Evolutionary conservation across 1,284 basidiomycete genomes (phyloP), one percentile per base, ranked within the genome.

Genomic region (Ustilago vetiveriae): DNA sequence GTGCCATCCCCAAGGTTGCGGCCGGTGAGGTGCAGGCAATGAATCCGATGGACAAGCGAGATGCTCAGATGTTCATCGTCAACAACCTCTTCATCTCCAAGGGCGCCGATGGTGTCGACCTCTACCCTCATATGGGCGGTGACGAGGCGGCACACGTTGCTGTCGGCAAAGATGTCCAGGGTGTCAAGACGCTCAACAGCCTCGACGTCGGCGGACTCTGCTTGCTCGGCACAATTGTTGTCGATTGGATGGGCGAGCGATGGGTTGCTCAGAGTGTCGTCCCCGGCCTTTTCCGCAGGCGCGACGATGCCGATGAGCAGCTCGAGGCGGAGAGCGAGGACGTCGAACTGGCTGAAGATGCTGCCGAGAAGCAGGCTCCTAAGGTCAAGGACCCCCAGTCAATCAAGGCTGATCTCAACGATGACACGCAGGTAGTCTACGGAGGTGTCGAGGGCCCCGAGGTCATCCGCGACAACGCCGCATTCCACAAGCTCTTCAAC

Each of bases 331-430:
- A 59, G 35, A 69, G 73, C 16, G 69, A 56, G 22, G 56, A 55
- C 8, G 65, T 54, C 11, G 55, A 58, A 8, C 24, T 27, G 21
- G 38, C 10, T 6, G 55, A 68, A 33, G 52, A 65, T 43, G 54
- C 47, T 5, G 29, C 47, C 27, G 45, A 39, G 44, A 62, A 64
- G 30, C 70, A 66, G 55, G 67, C 66, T 13, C 17, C 90, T 90
- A 84, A 86, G 89, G 75, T 89, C 90, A 89, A 89, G 85, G 89
- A 90, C 68, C 89, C 89, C 54, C 88, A 90, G 84, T 89, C 89
- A 45, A 78, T 85, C 46, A 76, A 79, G 58, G 70, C 73, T 30
- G 74, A 79, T 64, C 74, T 78, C 40, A 72, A 79, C 43, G 63
- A 82, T 27, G 82, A 84, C 43, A 86, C 75, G 21, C 76, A 78